Evolutionary conservation across 1,139 yeast genomes (phyloP).

Genomic region (Sugiyamaella sp.): DNA sequence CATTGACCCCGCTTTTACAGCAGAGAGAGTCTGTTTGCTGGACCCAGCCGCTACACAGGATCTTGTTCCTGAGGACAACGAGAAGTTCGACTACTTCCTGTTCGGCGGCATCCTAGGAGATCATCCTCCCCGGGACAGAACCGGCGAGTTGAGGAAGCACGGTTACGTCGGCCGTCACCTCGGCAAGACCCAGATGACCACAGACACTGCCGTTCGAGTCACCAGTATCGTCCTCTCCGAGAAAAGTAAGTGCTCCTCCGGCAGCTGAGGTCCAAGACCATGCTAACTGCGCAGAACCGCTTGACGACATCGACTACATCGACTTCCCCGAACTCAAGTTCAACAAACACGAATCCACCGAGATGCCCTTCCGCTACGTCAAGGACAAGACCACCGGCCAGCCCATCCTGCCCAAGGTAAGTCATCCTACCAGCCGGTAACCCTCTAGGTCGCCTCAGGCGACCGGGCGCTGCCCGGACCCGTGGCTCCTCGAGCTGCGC

Average conservation of each 20-base stretch:
- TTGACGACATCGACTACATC: slow-evolving; percentile 76
- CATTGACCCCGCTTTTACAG: slow-evolving; percentile 48
- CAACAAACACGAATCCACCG: slow-evolving; percentile 86
- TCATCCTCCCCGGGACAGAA: slow-evolving; percentile 95
- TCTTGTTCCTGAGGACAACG: slow-evolving; percentile 67
- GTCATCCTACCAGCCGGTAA: too few relatives aligned
- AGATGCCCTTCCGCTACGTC: slow-evolving; percentile 96
- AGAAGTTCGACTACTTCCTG: slow-evolving; percentile 77
- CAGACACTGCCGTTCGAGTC: slow-evolving; percentile 94
- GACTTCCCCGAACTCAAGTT: slow-evolving; percentile 94
- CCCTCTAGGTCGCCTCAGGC: too few relatives aligned
- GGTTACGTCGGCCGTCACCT: slow-evolving; percentile 82
- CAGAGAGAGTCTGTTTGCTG: slow-evolving; percentile 69
- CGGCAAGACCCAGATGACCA: slow-evolving; percentile 92
- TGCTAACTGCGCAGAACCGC: slow-evolving; percentile 37
- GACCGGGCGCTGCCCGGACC: too few relatives aligned
- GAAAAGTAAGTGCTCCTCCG: slow-evolving; percentile 38
- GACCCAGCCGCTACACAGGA: slow-evolving; percentile 86
- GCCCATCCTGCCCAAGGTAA: slow-evolving; percentile 76
- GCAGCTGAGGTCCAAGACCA: background rate
- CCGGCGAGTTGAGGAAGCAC: slow-evolving; percentile 84
- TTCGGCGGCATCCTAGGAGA: slow-evolving; percentile 97
- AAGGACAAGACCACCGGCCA: slow-evolving; percentile 55
- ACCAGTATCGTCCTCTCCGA: slow-evolving; percentile 74
- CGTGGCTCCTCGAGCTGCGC: too few relatives aligned